Evolutionary conservation across 805 yeast species (phyloP), one percentile per base, ranked within the genome.

Genomic region (Suhomyces tanzawaensis): DNA sequence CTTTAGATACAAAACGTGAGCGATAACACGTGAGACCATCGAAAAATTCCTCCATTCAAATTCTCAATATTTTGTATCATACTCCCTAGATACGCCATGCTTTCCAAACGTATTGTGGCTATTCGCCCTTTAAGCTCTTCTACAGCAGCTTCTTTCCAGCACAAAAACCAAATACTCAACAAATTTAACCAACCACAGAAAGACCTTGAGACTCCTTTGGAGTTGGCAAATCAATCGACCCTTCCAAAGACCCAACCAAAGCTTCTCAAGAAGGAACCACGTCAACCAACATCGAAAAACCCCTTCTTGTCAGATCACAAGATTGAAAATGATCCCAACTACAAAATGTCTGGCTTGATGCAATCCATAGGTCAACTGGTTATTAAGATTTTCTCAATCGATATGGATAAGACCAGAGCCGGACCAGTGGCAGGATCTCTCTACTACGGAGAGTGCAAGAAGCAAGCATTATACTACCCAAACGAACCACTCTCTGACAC

Each of bases 391-490:
- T 81, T 91, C 57, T 72, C 78, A 46, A 67, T 91, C 41, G 96
- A 91, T 61, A 88, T 91, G 95, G 98, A 91, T 67, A 78, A 78
- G 46, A 76, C 90, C 26, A 77, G 98, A 55, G 85, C 97, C 0
- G 98, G 97, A 19, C 89, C 97, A 1, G 82, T 91, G 47, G 96
- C 96, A 4, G 98, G 97, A 7, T 83, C 90, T 3, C 72, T 76
- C 40, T 93, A 90, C 63, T 85, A 86, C 55, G 88, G 85, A 34
- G 81, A 85, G 61, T 89, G 96, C 66, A 88, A 88, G 59, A 76
- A 71, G 30, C 97, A 89, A 64, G 96, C 87, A 3, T 62, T 85
- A 51, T 85, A 77, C 59, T 82, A 75, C 47, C 85, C 82, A n/a
- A 72, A 82, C 42, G 90, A 83, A 55, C 81, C 78, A 26, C 66